Conservation (phyloP, 1,139 yeast species). For the Debaryomyces coudertii region DNA sequence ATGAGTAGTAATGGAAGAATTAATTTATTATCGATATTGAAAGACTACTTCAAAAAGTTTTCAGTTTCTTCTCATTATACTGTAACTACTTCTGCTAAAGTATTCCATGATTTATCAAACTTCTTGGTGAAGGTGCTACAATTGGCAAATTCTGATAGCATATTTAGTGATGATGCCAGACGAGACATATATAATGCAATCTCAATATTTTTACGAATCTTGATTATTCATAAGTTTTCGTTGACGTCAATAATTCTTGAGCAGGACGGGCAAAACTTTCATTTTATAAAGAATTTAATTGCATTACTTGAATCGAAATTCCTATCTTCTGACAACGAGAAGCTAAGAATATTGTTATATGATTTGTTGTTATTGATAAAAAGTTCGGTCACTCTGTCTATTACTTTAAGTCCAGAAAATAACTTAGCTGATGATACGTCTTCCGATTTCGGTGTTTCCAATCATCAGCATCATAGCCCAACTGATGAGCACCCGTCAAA, state of each 20-base stretch:
- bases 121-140: conserved; percentile 25
- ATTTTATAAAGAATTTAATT: conserved; percentile 48
- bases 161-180: conserved; percentile 10
- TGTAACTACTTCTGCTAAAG: conserved; percentile 24
- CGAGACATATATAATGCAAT: conserved; percentile 24
- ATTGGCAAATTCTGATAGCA: conserved; percentile 16
- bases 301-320: conserved; percentile 47
- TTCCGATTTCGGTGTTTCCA: conserved; percentile 13
- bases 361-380: conserved; percentile 65
- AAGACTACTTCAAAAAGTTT: conserved; percentile 45
- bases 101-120: conserved; percentile 23
- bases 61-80: conserved; percentile 30
- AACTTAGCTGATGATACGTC: conserved; percentile 18
- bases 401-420: conserved; percentile 19
- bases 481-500: conserved; percentile 9
- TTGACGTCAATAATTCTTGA: conserved; percentile 36
- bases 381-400: conserved; percentile 31
- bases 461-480: conserved; percentile 9
- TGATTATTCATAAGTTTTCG: conserved; percentile 59
- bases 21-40: conserved; percentile 33
- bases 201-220: conserved; percentile 55
- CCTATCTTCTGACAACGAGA: conserved; percentile 44
- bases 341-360: conserved; percentile 60
- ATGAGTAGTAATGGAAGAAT: conserved; percentile 9
- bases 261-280: conserved; percentile 37